Percentiles rank a stretch among this genome's conserved stretches.
Evolutionary conservation across 805 yeast species (phyloP).

Genomic region (Suhomyces pyralidae): DNA sequence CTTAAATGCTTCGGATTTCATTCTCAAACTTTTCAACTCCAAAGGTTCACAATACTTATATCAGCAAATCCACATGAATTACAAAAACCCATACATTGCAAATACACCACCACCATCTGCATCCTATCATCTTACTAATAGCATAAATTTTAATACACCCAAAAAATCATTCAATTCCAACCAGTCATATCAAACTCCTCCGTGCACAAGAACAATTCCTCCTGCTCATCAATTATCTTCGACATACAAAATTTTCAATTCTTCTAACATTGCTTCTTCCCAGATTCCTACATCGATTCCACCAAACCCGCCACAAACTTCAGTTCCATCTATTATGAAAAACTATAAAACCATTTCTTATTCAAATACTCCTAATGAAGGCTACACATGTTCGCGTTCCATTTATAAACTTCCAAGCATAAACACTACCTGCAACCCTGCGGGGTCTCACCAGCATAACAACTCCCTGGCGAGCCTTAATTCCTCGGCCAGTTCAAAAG

Average conservation of each 20-base stretch:
- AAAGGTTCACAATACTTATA: conserved; percentile 30
- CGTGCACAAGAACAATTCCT: conserved; percentile 9
- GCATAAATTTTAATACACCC: conserved; percentile 4
- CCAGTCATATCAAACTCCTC: conserved; percentile 7
- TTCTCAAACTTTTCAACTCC: conserved; percentile 24
- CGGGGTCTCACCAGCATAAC: conserved; percentile 17
- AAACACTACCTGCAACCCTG: conserved; percentile 5
- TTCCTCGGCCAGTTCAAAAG: conserved; percentile 16
- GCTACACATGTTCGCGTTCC: background rate
- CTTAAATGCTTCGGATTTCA: conserved; percentile 25
- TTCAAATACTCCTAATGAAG: conserved; percentile 4
- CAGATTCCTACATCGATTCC: conserved; percentile 4
- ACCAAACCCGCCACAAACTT: conserved; percentile 1
- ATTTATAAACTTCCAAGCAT: conserved; percentile 7
- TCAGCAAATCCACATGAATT: conserved; percentile 6
- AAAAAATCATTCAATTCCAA: conserved; percentile 4
- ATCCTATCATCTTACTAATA: background rate
- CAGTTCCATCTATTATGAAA: background rate
- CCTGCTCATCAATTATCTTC: conserved; percentile 12
- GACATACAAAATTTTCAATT: conserved; percentile 5
- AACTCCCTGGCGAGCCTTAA: conserved; percentile 27
- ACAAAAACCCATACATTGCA: conserved; percentile 3
- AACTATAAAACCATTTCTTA: conserved; percentile 9
- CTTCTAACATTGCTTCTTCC: background rate
- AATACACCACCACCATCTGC: background rate